Evolutionary conservation across 768 basidiomycete species (phyloP).

Genomic region (Amanita exitialis): DNA sequence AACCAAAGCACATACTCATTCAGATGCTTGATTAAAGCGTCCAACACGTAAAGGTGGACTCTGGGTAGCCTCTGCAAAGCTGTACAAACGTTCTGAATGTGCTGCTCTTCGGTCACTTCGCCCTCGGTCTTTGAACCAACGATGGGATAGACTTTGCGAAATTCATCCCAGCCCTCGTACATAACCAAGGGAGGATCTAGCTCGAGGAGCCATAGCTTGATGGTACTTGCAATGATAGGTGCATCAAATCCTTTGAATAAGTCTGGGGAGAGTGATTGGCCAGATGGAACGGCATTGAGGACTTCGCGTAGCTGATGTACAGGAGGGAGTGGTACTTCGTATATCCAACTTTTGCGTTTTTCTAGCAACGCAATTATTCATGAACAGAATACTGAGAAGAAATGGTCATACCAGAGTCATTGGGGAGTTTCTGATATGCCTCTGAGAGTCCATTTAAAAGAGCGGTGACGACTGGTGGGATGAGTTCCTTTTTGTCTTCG

Average conservation of each 20-base stretch:
- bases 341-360: constrained; percentile 88
- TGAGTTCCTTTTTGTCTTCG: constrained; percentile 46
- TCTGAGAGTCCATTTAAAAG: constrained; percentile 54
- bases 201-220: constrained; percentile 91
- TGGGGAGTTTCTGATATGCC: constrained; percentile 49
- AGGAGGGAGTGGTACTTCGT: constrained; percentile 78
- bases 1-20: constrained; percentile 37
- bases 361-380: constrained; percentile 29
- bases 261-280: constrained; percentile 42
- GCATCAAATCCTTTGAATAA: constrained; percentile 63
- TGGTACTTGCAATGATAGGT: constrained; percentile 73
- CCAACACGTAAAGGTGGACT: constrained; percentile 73
- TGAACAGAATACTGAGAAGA: not conserved
- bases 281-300: constrained; percentile 62
- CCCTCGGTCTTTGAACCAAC: constrained; percentile 56
- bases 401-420: constrained; percentile 47
- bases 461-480: constrained; percentile 68
- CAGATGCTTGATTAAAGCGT: constrained; percentile 69
- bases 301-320: constrained; percentile 81
- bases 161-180: constrained; percentile 90
- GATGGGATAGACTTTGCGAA: constrained; percentile 77
- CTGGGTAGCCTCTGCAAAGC: constrained; percentile 66
- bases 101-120: constrained; percentile 44
- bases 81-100: constrained; percentile 47
- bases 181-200: constrained; percentile 77